Evolutionary conservation across 495 filamentous ascomycete genomes (phyloP).

Genomic region (Aspergillus kassunensis): DNA sequence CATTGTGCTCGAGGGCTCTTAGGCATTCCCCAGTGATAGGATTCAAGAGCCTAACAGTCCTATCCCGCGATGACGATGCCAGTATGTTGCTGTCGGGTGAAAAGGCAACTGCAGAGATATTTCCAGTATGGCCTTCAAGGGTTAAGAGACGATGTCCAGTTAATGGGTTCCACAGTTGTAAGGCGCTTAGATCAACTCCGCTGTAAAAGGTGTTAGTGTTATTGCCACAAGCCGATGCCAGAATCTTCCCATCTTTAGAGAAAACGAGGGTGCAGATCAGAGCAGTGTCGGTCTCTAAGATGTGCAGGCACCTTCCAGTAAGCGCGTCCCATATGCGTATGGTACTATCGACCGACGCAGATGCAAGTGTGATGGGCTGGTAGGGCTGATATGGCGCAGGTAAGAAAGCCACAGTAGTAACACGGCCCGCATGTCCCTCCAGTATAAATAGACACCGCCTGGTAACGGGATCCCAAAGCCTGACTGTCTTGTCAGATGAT

Average conservation of each 20-base stretch:
- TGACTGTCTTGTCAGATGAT: conserved; percentile 15
- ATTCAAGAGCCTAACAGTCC: conserved; percentile 1
- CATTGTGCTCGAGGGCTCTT: too few relatives aligned
- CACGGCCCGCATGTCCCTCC: not conserved
- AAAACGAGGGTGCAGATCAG: too few relatives aligned
- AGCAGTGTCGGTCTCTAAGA: too few relatives aligned
- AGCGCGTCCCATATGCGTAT: not conserved
- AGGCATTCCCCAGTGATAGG: not conserved
- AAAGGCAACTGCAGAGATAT: not conserved
- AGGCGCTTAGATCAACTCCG: too few relatives aligned
- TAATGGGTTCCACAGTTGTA: not conserved
- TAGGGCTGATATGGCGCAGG: not conserved
- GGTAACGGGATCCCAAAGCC: not conserved
- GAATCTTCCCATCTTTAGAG: too few relatives aligned
- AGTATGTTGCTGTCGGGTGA: not conserved
- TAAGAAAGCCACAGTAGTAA: not conserved
- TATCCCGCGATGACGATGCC: not conserved
- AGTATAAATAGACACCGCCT: not conserved
- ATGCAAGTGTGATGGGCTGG: not conserved
- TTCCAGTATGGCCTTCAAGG: not conserved
- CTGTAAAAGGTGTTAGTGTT: too few relatives aligned
- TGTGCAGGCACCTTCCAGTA: too few relatives aligned
- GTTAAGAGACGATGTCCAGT: not conserved
- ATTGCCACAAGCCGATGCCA: too few relatives aligned
- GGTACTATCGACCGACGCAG: not conserved